These are phyloP conservation scores for Rutstroemia sp. DNA, from an alignment of 2,329 filamentous ascomycete genomes.

Conservation along the genomic window DNA sequence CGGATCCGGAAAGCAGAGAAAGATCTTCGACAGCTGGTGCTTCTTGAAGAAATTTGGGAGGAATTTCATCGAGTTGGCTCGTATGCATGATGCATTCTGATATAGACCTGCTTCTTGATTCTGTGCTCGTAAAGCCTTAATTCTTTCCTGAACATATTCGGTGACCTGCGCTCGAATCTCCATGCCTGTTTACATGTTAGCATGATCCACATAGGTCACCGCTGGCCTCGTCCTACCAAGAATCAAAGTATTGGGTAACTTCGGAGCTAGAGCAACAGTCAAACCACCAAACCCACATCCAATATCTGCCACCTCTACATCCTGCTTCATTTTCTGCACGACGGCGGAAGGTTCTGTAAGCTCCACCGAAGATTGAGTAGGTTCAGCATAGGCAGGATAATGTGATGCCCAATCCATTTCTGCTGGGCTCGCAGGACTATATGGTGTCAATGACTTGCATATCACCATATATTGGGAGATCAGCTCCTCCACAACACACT, in stretches of 20 bases:
- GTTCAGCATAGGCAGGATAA: conserved; percentile 65
- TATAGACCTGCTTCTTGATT: conserved; percentile 49
- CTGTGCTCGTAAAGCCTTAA: conserved; percentile 70
- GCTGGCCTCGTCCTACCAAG: conserved; percentile 50
- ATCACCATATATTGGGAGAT: too few species aligned
- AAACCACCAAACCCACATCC: conserved; percentile 94
- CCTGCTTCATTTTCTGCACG: conserved; percentile 43
- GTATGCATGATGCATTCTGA: conserved; percentile 82
- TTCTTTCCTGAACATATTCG: conserved; percentile 82
- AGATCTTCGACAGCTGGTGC: conserved; percentile 78
- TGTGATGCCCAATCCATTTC: conserved; percentile 88
- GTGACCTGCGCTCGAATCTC: conserved; percentile 90
- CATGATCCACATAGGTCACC: not conserved
- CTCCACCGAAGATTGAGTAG: conserved; percentile 26
- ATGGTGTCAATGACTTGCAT: conserved; percentile 12
- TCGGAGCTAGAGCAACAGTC: conserved; percentile 74
- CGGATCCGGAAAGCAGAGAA: conserved; percentile 96
- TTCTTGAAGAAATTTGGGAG: conserved; percentile 93
- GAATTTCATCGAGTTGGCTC: conserved; percentile 98
- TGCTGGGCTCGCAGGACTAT: conserved; percentile 67
- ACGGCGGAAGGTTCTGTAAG: conserved; percentile 9
- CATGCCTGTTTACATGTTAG: conserved; percentile 50
- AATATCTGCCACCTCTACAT: conserved; percentile 91
- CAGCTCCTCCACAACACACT: too few species aligned
- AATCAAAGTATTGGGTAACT: conserved; percentile 74